phyloP scores from a whole-genome alignment of 2,329 filamentous ascomycete genomes.

The Penicillium hesseltinei region DNA sequence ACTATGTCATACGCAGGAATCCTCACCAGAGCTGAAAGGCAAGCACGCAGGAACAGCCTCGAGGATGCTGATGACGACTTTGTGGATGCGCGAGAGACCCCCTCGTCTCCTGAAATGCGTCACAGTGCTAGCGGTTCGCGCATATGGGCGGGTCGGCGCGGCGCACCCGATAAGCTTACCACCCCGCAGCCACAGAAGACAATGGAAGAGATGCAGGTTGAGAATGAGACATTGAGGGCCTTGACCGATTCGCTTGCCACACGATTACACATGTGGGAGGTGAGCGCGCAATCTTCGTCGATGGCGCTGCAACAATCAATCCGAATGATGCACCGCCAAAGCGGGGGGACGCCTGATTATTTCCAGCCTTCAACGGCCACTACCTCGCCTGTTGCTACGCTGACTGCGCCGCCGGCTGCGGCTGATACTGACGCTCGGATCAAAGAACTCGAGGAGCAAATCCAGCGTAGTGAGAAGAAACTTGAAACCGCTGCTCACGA shows the following conservation, averaged over 20 bases:
- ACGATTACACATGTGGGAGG: constrained; percentile 88
- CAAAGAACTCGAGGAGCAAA: constrained; percentile 66
- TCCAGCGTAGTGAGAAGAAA: constrained; percentile 58
- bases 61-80: constrained; percentile 81
- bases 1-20: constrained; percentile 94
- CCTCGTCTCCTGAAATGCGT: constrained; percentile 49
- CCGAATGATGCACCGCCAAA: constrained; percentile 48
- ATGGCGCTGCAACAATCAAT: constrained; percentile 83
- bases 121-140: constrained; percentile 43
- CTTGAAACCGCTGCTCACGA: constrained; percentile 62
- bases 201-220: constrained; percentile 81
- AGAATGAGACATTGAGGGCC: constrained; percentile 82
- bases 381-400: constrained; percentile 24
- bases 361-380: constrained; percentile 31
- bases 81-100: constrained; percentile 77
- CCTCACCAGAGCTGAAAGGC: constrained; percentile 55
- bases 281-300: constrained; percentile 82
- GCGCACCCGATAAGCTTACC: constrained; percentile 30
- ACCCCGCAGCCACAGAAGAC: constrained; percentile 56
- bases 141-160: constrained; percentile 14
- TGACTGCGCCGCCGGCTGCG: constrained; percentile 18
- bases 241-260: constrained; percentile 83
- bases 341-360: constrained; percentile 30
- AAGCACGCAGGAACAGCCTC: constrained; percentile 45
- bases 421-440: constrained; percentile 53